Evolutionary conservation across 257 asterid genomes (phyloP), one percentile per base, ranked within the genome.

Genomic region (Penstemon newberryi): DNA sequence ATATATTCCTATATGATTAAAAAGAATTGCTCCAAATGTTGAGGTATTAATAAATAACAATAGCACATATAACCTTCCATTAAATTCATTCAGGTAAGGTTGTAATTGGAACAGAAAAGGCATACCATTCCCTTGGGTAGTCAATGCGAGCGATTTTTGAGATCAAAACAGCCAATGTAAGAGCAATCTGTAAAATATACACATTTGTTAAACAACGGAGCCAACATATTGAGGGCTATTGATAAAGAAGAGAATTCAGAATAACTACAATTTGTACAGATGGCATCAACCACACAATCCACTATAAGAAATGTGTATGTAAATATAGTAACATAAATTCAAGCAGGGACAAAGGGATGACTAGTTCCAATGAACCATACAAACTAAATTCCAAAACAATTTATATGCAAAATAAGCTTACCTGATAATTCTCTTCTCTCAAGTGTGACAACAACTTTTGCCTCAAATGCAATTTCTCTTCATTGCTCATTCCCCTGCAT

Each of bases 81-180:
- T 45, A 59, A 10, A 67, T 56, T 18, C 25, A 44, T 62, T 57
- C 56, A 36, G 52, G 59, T 55, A 66, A 69, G 60, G 42, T 10
- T 12, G 8, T 10, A 15, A 56, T 63, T 40, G 65, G 66, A 69
- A 55, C 61, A 62, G 56, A 45, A 66, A 79, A 71, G 33, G 65
- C 75, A 54, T 86, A 94, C 99, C 99, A 94, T 76, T 94, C 97
- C 80, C 75, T 94, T 63, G 99, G 96, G 77, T 89, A 94, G 86
- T 94, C 99, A 40, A 94, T 83, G 62, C 99, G 96, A 77, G 99
- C 97, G 54, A 94, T 89, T 80, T 89, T 94, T 33, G 99, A 94
- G 70, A 94, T 80, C 68, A 94, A 73, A 76, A 91, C 94, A 11
- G 99, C 93, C 87, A 94, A 75, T 41, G 97, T 91, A 60, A 70